A percentile compares a stretch with the other conserved stretches of the same genome.
These are phyloP conservation scores for Saraca asoca DNA, from an alignment of 331 rosid genomes.

Conservation along the genomic window DNA sequence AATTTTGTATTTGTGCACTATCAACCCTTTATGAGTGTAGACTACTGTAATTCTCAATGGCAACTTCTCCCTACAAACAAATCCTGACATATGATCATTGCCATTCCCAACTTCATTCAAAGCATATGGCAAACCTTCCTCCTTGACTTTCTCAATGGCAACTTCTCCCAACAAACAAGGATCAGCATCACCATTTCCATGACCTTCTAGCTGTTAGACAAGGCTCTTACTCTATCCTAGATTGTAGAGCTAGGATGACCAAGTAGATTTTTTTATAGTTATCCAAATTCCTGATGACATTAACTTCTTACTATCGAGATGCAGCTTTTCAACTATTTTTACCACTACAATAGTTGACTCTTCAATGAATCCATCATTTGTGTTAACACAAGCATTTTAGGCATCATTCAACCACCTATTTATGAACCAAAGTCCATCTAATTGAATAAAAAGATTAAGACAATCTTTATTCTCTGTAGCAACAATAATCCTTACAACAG, in stretches of 20 bases:
- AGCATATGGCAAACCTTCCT: conserved; percentile 50
- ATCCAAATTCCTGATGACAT: no score
- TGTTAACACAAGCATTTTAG: conserved; percentile 47
- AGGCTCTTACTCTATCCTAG: conserved; percentile 60
- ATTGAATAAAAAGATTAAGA: no score
- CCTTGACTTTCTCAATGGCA: no score
- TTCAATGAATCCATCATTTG: conserved; percentile 68
- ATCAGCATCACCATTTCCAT: conserved; percentile 48
- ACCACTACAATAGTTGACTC: conserved; percentile 75
- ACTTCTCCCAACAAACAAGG: conserved; percentile 38
- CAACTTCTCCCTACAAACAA: conserved; percentile 41
- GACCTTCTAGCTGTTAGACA: conserved; percentile 75
- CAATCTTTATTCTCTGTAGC: conserved; percentile 94
- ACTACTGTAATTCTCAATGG: conserved; percentile 39
- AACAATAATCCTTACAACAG: conserved; percentile 93
- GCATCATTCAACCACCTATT: conserved; percentile 86
- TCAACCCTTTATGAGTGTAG: conserved; percentile 44
- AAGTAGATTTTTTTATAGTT: conserved; percentile 65
- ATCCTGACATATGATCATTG: conserved; percentile 37
- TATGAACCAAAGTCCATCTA: no score
- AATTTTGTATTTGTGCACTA: no score
- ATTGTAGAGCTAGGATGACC: conserved; percentile 69
- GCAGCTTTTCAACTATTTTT: conserved; percentile 79
- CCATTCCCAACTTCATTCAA: conserved; percentile 39
- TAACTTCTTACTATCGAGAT: conserved; percentile 51